Percentiles rank a stretch among this genome's conserved stretches.
Conservation (phyloP, 371 early-diverging fungal genomes). For the Quaeritorhiza haematococci region DNA sequence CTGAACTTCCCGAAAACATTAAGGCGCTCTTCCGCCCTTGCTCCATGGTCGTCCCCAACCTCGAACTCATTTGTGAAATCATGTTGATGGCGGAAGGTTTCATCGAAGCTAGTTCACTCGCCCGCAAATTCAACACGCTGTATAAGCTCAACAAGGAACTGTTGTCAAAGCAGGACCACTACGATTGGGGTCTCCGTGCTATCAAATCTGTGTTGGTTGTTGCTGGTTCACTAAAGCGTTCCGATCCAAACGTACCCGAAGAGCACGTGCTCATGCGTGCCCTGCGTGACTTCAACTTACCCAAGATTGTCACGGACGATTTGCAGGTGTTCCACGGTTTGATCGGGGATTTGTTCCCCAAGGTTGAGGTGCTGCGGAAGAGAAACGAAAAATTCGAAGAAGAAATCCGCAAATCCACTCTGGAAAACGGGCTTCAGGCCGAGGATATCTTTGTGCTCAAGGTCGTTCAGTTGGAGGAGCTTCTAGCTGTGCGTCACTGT, state of each 20-base stretch:
- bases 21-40: slow-evolving; percentile 62
- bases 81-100: slow-evolving; percentile 68
- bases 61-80: slow-evolving; percentile 63
- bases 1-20: slow-evolving; percentile 62
- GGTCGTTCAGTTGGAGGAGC: slow-evolving; percentile 57
- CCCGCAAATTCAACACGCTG: slow-evolving; percentile 58
- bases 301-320: slow-evolving; percentile 61
- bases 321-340: slow-evolving; percentile 58
- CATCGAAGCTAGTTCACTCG: slow-evolving; percentile 53
- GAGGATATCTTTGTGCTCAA: slow-evolving; percentile 61
- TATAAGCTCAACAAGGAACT: slow-evolving; percentile 59
- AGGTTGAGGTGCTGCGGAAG: slow-evolving; percentile 54
- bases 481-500: slow-evolving; percentile 60
- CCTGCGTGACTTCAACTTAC: slow-evolving; percentile 63
- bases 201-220: slow-evolving; percentile 64
- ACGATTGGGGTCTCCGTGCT: slow-evolving; percentile 64
- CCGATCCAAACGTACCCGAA: slow-evolving; percentile 55
- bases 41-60: slow-evolving; percentile 62
- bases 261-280: slow-evolving; percentile 62
- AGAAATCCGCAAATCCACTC: slow-evolving; percentile 53
- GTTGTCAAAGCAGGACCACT: slow-evolving; percentile 62
- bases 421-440: slow-evolving; percentile 55
- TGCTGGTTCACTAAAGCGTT: slow-evolving; percentile 55
- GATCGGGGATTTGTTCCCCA: slow-evolving; percentile 60
- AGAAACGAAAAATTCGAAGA: slow-evolving; percentile 52